A percentile compares a stretch with the other conserved stretches of the same genome.
phyloP scores from a whole-genome alignment of 2,329 filamentous ascomycete genomes.

The Monilinia aucupariae region DNA sequence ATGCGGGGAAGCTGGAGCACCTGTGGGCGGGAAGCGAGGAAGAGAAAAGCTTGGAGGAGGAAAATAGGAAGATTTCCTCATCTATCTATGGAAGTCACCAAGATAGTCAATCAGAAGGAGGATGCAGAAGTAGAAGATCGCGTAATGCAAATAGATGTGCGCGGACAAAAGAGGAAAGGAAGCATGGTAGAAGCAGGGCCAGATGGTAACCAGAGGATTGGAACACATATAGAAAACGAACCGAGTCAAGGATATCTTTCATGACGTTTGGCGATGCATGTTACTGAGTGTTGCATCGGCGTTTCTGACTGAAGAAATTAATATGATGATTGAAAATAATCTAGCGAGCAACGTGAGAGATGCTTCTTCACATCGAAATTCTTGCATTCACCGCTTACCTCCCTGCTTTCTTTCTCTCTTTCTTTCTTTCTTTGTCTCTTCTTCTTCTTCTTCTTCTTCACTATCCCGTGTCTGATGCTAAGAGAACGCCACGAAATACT shows the following conservation, averaged over 20 bases:
- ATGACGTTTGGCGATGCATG: neutral
- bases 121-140: neutral
- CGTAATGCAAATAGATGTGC: neutral
- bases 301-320: neutral
- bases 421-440: neutral
- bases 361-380: neutral
- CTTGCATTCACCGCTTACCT: too few relatives aligned
- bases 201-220: neutral
- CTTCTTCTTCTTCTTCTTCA: neutral
- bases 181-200: neutral
- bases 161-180: neutral
- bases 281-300: neutral
- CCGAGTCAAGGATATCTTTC: neutral
- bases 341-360: neutral
- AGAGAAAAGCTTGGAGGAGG: neutral
- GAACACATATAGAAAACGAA: neutral
- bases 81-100: slow-evolving; percentile 12
- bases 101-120: neutral
- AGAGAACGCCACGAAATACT: neutral
- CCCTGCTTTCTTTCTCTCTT: neutral
- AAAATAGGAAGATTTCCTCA: slow-evolving; percentile 2
- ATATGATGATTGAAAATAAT: neutral
- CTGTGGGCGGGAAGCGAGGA: neutral
- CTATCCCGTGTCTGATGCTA: neutral
- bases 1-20: slow-evolving; percentile 7